Percentiles rank a stretch among this genome's conserved stretches.
These are phyloP conservation scores for Cladosporium sp. DNA, from an alignment of 2,329 filamentous ascomycete genomes.

Conservation along the genomic window DNA sequence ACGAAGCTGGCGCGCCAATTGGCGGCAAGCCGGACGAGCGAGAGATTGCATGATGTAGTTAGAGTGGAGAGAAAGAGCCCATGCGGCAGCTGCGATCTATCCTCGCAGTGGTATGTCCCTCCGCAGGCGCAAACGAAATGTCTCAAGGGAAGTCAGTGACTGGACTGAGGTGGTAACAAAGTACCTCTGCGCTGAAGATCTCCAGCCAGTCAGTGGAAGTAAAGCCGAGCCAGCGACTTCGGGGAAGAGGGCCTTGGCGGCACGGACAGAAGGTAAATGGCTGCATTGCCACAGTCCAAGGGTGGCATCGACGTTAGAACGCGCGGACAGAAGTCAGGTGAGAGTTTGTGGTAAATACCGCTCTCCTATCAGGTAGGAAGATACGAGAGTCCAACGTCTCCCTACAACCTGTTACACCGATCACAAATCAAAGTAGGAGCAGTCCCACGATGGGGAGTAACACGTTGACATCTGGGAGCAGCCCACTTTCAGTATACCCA, in stretches of 20 bases:
- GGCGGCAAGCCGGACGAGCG: constrained; percentile 19
- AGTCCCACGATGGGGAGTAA: neutral
- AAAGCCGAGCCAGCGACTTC: constrained; percentile 10
- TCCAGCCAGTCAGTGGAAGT: constrained; percentile 5
- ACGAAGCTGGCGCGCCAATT: constrained; percentile 21
- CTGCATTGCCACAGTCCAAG: neutral
- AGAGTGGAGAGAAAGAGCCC: constrained; percentile 8
- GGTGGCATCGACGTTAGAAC: neutral
- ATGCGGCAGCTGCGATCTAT: constrained; percentile 20
- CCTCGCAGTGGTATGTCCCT: neutral
- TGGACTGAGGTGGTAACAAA: neutral
- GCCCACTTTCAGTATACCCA: too few relatives aligned
- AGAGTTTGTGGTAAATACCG: neutral
- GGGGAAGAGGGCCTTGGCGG: constrained; percentile 1
- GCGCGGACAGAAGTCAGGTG: neutral
- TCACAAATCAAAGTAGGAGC: neutral
- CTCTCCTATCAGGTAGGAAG: neutral
- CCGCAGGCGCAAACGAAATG: neutral
- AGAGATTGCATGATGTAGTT: constrained; percentile 20
- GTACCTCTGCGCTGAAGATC: constrained; percentile 1
- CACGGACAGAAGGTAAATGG: neutral
- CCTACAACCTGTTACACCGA: neutral
- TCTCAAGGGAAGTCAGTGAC: neutral
- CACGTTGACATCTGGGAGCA: neutral
- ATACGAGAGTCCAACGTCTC: neutral